Conservation (phyloP, 2,329 filamentous ascomycete species). For the Diaporthe sp. region DNA sequence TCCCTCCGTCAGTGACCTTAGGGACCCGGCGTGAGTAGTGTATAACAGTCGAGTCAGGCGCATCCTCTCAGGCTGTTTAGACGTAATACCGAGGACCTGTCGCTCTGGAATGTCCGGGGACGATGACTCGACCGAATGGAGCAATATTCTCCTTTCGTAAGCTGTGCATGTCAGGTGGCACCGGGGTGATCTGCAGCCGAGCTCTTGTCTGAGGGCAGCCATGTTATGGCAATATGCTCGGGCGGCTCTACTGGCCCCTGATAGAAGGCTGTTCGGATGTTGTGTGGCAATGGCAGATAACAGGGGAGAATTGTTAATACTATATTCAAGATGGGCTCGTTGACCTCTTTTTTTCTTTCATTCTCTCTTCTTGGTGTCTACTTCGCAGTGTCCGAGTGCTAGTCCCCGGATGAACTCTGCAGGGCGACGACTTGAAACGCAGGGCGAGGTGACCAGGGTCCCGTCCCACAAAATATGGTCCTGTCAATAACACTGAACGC, state of each 20-base stretch:
- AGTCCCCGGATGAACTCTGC: background rate
- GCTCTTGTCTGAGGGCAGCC: slow-evolving; percentile 12
- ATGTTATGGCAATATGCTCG: background rate
- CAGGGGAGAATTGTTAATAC: too few relatives aligned
- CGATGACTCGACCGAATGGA: slow-evolving; percentile 24
- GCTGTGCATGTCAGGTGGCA: slow-evolving; percentile 22
- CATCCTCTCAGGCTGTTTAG: background rate
- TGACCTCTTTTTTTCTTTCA: background rate
- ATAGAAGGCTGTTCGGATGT: background rate
- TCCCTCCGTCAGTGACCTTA: background rate
- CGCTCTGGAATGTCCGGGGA: background rate
- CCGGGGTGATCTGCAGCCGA: slow-evolving; percentile 27
- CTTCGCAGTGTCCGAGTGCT: background rate
- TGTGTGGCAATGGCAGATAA: background rate
- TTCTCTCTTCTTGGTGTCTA: background rate
- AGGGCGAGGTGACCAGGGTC: background rate
- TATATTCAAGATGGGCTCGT: too few relatives aligned
- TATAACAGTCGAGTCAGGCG: slow-evolving; percentile 3
- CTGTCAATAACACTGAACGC: background rate
- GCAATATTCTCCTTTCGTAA: slow-evolving; percentile 21
- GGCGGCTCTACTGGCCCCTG: background rate
- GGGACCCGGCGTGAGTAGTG: background rate
- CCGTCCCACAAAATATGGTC: slow-evolving; percentile 19
- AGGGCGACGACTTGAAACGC: slow-evolving; percentile 26
- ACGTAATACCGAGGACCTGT: background rate